Evolutionary conservation across 768 basidiomycete species (phyloP).

Genomic region (Exidia glandulosa): DNA sequence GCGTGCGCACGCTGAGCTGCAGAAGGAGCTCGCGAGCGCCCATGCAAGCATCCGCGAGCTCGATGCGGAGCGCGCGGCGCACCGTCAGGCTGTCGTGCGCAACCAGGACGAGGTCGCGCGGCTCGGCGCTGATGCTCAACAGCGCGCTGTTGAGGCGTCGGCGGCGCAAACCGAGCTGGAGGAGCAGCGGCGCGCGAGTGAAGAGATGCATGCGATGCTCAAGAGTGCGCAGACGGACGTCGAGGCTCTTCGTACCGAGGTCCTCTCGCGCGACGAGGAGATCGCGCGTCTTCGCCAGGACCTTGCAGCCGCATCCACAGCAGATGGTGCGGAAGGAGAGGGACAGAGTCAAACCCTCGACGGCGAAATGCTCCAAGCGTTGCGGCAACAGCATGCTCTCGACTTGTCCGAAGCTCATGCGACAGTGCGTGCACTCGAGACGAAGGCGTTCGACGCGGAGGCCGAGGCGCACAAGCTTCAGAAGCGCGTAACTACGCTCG

Average conservation of each 20-base stretch:
- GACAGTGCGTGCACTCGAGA: conserved; percentile 67
- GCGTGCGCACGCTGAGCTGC: conserved; percentile 48
- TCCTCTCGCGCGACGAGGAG: conserved; percentile 54
- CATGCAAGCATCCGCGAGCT: conserved; percentile 43
- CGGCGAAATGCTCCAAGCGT: conserved; percentile 59
- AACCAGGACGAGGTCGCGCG: conserved; percentile 47
- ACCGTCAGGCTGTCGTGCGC: conserved; percentile 44
- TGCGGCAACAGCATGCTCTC: conserved; percentile 66
- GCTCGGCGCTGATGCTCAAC: conserved; percentile 20
- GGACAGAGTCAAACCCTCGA: conserved; percentile 37
- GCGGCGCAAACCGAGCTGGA: conserved; percentile 42
- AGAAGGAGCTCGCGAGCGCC: conserved; percentile 47
- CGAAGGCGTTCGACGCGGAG: conserved; percentile 60
- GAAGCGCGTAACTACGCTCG: conserved; percentile 51
- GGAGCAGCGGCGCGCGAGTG: conserved; percentile 33
- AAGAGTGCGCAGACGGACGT: conserved; percentile 56
- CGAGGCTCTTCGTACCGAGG: conserved; percentile 54
- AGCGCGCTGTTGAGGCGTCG: conserved; percentile 44
- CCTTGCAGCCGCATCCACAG: conserved; percentile 19
- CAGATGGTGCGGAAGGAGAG: conserved; percentile 22
- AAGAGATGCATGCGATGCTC: conserved; percentile 55
- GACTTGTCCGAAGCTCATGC: conserved; percentile 75
- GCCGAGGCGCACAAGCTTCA: conserved; percentile 55
- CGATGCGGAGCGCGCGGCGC: conserved; percentile 53
- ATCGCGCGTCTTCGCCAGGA: conserved; percentile 44